phyloP scores from a whole-genome alignment of 1,284 basidiomycete genomes.

The Ceratobasidium sp. region DNA sequence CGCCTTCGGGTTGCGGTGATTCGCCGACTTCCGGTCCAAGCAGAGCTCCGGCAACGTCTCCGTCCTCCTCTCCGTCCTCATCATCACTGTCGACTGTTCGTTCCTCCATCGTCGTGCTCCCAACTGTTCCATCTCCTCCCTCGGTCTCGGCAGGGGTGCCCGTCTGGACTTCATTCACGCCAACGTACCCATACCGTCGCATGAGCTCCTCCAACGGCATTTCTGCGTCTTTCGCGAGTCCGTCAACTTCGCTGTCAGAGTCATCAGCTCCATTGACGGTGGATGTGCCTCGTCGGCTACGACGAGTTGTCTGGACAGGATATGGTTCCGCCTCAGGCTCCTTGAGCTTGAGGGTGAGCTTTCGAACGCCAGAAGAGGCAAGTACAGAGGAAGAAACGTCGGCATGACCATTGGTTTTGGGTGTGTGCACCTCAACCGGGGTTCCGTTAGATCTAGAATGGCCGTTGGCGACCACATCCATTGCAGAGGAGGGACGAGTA shows the following conservation, averaged over 20 bases:
- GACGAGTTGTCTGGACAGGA: slow-evolving; percentile 44
- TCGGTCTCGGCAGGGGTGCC: slow-evolving; percentile 19
- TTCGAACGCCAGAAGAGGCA: slow-evolving; percentile 51
- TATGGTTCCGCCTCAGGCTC: slow-evolving; percentile 49
- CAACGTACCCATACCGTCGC: slow-evolving; percentile 56
- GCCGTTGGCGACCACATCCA: not conserved
- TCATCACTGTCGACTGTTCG: slow-evolving; percentile 41
- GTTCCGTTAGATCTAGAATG: slow-evolving; percentile 5
- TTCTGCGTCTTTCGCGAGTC: slow-evolving; percentile 57
- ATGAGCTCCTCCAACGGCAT: slow-evolving; percentile 61
- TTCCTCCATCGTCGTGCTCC: slow-evolving; percentile 9
- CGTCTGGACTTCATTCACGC: slow-evolving; percentile 38
- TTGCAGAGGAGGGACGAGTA: not conserved
- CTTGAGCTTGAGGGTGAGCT: slow-evolving; percentile 54
- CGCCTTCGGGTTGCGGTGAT: not conserved
- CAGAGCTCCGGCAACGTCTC: slow-evolving; percentile 33
- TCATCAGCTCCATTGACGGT: slow-evolving; percentile 45
- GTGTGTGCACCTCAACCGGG: not conserved
- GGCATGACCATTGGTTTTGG: slow-evolving; percentile 6
- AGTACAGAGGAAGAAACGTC: slow-evolving; percentile 42
- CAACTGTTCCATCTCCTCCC: not conserved
- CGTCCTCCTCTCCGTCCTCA: slow-evolving; percentile 40
- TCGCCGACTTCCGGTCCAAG: slow-evolving; percentile 38
- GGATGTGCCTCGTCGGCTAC: not conserved
- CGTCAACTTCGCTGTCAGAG: slow-evolving; percentile 57